These are phyloP conservation scores for Xylaria telfairii DNA, from an alignment of 495 filamentous ascomycete species.

Conservation along the genomic window DNA sequence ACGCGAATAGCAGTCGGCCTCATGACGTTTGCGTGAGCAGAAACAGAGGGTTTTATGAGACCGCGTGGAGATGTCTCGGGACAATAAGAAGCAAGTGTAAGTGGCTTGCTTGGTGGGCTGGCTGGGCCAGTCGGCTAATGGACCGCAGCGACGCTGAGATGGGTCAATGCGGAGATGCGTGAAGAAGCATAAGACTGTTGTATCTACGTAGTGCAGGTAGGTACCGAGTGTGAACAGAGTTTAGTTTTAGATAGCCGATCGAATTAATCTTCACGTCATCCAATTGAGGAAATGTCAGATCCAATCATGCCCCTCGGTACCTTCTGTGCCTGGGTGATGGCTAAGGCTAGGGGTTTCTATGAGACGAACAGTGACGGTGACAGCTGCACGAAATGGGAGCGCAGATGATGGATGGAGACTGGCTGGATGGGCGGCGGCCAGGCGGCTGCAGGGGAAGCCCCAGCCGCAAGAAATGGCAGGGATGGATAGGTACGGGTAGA, in stretches of 20 bases:
- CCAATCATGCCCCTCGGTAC: neutral
- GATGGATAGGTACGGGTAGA: no score
- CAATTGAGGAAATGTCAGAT: neutral
- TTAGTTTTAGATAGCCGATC: neutral
- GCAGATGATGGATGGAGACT: neutral
- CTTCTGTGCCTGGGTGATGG: neutral
- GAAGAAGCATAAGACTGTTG: neutral
- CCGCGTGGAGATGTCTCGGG: constrained; percentile 1
- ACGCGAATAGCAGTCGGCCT: neutral
- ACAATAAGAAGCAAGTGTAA: no score
- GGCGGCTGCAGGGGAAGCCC: constrained; percentile 14
- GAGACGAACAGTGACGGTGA: neutral
- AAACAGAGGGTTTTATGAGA: constrained; percentile 5
- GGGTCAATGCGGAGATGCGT: neutral
- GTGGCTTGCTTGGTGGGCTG: neutral
- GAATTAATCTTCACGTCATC: neutral
- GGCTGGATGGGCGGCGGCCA: neutral
- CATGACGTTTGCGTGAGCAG: constrained; percentile 24
- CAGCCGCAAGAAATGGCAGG: neutral
- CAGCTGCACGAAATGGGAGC: neutral
- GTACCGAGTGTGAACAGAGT: neutral
- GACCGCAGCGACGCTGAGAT: neutral
- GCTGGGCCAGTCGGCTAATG: neutral
- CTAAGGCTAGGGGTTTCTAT: neutral
- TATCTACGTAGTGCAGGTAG: neutral